A percentile compares a stretch with the other conserved stretches of the same genome.
These are phyloP conservation scores for Nitzschia palea DNA, from an alignment of 108 stramenopile genomes.

Conservation along the genomic window DNA sequence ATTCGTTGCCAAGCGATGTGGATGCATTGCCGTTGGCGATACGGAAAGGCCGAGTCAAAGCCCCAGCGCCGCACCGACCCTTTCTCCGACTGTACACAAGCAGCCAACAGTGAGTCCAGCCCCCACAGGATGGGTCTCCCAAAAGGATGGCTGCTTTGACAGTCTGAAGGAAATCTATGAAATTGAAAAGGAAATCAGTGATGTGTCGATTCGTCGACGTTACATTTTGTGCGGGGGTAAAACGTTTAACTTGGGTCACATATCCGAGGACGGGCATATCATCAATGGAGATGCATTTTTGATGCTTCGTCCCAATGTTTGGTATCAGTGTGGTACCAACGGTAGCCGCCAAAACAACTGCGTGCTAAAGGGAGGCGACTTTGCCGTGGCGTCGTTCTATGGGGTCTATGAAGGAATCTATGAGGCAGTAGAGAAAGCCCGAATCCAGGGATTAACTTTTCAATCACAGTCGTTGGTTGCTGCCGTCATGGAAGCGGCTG, in stretches of 20 bases:
- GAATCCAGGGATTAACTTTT: slow-evolving; percentile 38
- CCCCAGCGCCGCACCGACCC: not conserved
- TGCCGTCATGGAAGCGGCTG: slow-evolving; percentile 24
- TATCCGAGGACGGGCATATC: slow-evolving; percentile 10
- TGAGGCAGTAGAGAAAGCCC: slow-evolving; percentile 28
- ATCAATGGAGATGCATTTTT: slow-evolving; percentile 34
- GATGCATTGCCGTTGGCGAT: not conserved
- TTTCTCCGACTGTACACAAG: slow-evolving; percentile 4
- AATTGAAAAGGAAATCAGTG: slow-evolving; percentile 13
- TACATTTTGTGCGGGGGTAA: slow-evolving; percentile 32
- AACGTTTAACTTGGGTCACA: slow-evolving; percentile 23
- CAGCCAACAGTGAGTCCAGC: slow-evolving; percentile 10
- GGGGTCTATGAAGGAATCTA: slow-evolving; percentile 20
- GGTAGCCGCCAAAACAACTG: slow-evolving; percentile 37
- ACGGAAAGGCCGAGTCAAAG: not conserved
- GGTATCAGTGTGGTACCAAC: slow-evolving; percentile 41
- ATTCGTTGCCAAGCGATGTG: slow-evolving; percentile 13
- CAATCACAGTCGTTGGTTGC: slow-evolving; percentile 12
- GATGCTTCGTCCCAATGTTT: slow-evolving; percentile 31
- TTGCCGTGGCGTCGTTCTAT: slow-evolving; percentile 27
- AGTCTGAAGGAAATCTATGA: slow-evolving; percentile 18
- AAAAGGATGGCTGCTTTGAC: slow-evolving; percentile 22
- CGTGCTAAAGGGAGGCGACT: slow-evolving; percentile 34
- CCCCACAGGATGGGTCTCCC: slow-evolving; percentile 7
- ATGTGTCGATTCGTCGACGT: slow-evolving; percentile 12